These are phyloP conservation scores for Botryotinia calthae DNA, from an alignment of 2,329 filamentous ascomycete genomes.

Conservation along the genomic window DNA sequence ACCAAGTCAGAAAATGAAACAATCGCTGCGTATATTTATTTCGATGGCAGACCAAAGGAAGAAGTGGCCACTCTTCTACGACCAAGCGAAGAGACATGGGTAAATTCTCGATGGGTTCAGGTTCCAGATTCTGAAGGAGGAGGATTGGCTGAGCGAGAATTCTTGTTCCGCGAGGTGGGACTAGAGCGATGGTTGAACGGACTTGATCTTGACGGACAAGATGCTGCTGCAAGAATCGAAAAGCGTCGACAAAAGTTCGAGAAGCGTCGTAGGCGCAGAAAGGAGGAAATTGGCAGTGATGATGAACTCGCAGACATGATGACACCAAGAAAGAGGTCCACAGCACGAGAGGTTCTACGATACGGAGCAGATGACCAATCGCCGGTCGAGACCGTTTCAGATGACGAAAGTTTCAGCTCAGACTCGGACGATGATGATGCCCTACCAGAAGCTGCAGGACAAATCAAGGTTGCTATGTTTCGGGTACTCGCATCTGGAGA, in stretches of 20 bases:
- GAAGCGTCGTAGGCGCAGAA: conserved; percentile 63
- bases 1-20: conserved; percentile 94
- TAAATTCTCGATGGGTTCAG: conserved; percentile 97
- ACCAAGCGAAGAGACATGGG: conserved; percentile 96
- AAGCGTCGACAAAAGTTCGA: conserved; percentile 80
- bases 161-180: conserved; percentile 94
- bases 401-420: conserved; percentile 67
- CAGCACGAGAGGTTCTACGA: conserved; percentile 60
- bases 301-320: conserved; percentile 46
- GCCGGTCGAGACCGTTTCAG: conserved; percentile 66
- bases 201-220: conserved; percentile 88
- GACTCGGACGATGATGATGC: conserved; percentile 73
- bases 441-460: conserved; percentile 88
- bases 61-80: conserved; percentile 92
- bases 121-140: conserved; percentile 88
- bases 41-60: conserved; percentile 91
- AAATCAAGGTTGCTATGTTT: conserved; percentile 98
- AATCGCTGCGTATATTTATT: conserved; percentile 98
- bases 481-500: conserved; percentile 92
- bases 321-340: conserved; percentile 28
- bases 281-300: conserved; percentile 47
- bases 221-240: conserved; percentile 85
- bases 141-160: conserved; percentile 92
- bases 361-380: conserved; percentile 77
- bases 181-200: conserved; percentile 96